These are phyloP conservation scores for Datisca glomerata DNA, from an alignment of 306 rosid genomes.

Conservation along the genomic window DNA sequence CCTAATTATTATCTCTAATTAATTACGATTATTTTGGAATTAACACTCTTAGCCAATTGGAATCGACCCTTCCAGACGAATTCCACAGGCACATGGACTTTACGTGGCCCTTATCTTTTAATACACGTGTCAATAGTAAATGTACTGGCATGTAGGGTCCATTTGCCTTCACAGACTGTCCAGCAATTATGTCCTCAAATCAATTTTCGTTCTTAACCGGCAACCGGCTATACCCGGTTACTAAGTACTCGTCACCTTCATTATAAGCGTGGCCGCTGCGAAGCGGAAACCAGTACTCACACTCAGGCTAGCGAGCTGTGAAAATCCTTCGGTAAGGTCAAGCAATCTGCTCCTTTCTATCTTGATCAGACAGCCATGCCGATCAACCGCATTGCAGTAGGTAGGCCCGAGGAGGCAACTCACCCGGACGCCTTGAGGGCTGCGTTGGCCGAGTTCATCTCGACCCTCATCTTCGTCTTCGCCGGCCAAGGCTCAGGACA, in stretches of 20 bases:
- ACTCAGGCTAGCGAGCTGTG: neutral
- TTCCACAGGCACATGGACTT: neutral
- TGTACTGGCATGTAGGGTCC: too few relatives aligned
- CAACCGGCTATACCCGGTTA: conserved; percentile 40
- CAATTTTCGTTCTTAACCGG: conserved; percentile 23
- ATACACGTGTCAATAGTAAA: conserved; percentile 56
- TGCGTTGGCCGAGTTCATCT: conserved; percentile 70
- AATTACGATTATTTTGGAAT: too few relatives aligned
- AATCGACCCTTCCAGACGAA: too few relatives aligned
- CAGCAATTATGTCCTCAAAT: neutral
- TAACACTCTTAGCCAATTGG: too few relatives aligned
- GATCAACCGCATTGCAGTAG: conserved; percentile 54
- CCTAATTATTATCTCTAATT: too few relatives aligned
- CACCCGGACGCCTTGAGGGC: conserved; percentile 64
- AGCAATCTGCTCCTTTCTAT: neutral
- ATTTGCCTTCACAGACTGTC: too few relatives aligned
- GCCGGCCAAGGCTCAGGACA: conserved; percentile 83
- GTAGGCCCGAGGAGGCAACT: conserved; percentile 41
- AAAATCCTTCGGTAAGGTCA: neutral
- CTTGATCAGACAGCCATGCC: conserved; percentile 34
- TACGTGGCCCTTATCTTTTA: conserved; percentile 24
- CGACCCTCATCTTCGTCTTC: conserved; percentile 80
- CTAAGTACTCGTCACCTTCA: conserved; percentile 1
- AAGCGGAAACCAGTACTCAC: neutral
- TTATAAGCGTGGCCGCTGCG: conserved; percentile 17